Conservation (phyloP, 2,329 filamentous ascomycete species). For the Diaporthe capsici region DNA sequence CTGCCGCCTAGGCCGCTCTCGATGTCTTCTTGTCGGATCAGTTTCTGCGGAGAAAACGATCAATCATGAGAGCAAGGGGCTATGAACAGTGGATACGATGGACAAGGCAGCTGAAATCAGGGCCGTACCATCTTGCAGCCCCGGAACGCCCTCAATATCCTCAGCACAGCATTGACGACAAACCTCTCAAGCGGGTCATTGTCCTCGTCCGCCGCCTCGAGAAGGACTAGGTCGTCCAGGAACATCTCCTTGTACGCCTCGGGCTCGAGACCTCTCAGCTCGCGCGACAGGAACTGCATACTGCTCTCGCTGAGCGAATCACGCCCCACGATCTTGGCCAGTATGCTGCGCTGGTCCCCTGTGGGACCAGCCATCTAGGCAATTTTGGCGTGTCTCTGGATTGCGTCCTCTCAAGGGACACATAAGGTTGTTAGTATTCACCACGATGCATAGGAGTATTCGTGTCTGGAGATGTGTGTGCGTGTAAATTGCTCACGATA, state of each 20-base stretch:
- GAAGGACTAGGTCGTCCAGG: slow-evolving; percentile 32
- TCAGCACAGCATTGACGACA: slow-evolving; percentile 21
- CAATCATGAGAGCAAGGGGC: background rate
- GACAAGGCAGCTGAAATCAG: background rate
- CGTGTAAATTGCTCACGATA: background rate
- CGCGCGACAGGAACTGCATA: slow-evolving; percentile 28
- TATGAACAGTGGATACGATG: too few species aligned
- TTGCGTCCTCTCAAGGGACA: slow-evolving; percentile 27
- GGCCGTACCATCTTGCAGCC: slow-evolving; percentile 18
- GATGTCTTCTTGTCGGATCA: slow-evolving; percentile 22
- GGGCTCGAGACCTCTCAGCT: slow-evolving; percentile 33
- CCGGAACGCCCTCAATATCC: background rate
- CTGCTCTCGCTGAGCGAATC: slow-evolving; percentile 25
- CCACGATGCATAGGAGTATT: background rate
- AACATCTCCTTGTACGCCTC: slow-evolving; percentile 26
- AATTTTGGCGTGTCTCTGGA: slow-evolving; percentile 24
- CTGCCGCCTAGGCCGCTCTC: slow-evolving; percentile 30
- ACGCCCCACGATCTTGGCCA: slow-evolving; percentile 30
- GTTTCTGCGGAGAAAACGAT: background rate
- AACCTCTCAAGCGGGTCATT: slow-evolving; percentile 29
- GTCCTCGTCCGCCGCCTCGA: slow-evolving; percentile 25
- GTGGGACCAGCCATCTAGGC: slow-evolving; percentile 23
- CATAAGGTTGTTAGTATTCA: background rate
- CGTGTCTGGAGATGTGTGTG: background rate
- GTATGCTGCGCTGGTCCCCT: slow-evolving; percentile 14